Conservation (phyloP, 2,329 filamentous ascomycete genomes). For the Alternaria gaisen region DNA sequence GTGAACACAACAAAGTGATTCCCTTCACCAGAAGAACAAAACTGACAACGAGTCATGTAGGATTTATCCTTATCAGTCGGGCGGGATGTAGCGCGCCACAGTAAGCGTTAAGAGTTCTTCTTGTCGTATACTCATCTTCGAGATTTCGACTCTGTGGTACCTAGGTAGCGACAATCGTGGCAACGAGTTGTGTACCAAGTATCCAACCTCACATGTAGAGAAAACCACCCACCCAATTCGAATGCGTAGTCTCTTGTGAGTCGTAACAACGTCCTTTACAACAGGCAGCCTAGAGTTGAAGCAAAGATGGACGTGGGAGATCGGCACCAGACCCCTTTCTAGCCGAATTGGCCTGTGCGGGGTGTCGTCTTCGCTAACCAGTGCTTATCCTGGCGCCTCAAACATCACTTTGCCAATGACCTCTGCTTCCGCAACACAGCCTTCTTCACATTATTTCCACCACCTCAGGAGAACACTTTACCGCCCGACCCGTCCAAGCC, state of each 20-base stretch:
- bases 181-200: not conserved
- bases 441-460: not conserved
- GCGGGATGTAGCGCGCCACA: not conserved
- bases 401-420: not conserved
- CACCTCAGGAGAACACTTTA: not conserved
- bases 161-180: not conserved
- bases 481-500: not conserved
- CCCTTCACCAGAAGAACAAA: not conserved
- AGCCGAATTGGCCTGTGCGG: not conserved
- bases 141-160: not conserved
- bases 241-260: not conserved
- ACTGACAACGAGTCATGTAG: not conserved
- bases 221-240: no score
- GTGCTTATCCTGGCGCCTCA: slow-evolving; percentile 11
- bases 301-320: not conserved
- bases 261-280: not conserved
- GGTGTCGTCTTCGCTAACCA: not conserved
- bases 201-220: not conserved
- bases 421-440: slow-evolving; percentile 3
- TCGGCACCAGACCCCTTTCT: slow-evolving; percentile 7
- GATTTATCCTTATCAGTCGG: not conserved
- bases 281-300: not conserved
- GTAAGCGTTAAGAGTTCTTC: not conserved
- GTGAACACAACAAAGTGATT: not conserved
- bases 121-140: not conserved